phyloP scores from a whole-genome alignment of 768 basidiomycete genomes.

The Trametes villosa region DNA sequence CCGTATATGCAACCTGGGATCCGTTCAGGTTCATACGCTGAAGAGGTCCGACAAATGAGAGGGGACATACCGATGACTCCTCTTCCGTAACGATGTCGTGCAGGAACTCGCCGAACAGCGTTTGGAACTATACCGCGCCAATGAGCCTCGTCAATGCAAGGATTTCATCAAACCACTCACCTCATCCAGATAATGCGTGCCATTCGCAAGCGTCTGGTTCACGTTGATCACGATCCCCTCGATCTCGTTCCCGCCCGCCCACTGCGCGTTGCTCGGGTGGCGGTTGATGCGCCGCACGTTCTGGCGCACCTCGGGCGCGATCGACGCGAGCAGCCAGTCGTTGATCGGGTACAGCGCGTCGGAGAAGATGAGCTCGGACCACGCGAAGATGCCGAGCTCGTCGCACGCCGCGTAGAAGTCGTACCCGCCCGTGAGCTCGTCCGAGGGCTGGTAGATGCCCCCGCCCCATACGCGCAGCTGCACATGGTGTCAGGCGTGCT shows the following conservation, averaged over 20 bases:
- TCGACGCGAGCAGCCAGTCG: constrained; percentile 51
- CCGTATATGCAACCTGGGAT: constrained; percentile 56
- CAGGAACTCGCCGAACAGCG: constrained; percentile 57
- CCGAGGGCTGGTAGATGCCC: constrained; percentile 42
- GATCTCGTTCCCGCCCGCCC: constrained; percentile 67
- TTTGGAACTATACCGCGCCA: constrained; percentile 44
- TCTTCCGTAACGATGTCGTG: constrained; percentile 52
- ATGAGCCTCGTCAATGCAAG: neutral
- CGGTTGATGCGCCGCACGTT: constrained; percentile 58
- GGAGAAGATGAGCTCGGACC: constrained; percentile 67
- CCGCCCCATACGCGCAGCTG: constrained; percentile 66
- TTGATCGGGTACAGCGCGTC: constrained; percentile 61
- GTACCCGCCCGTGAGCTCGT: constrained; percentile 48
- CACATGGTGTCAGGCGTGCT: neutral
- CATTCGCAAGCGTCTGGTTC: constrained; percentile 44
- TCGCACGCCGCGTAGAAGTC: constrained; percentile 62
- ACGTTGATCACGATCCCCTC: constrained; percentile 53
- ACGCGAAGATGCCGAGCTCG: constrained; percentile 61
- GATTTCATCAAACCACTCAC: constrained; percentile 30
- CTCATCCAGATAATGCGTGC: constrained; percentile 54
- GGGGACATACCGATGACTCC: constrained; percentile 47
- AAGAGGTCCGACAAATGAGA: neutral
- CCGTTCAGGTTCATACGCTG: neutral
- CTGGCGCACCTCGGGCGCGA: constrained; percentile 60
- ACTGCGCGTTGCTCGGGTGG: constrained; percentile 61